phyloP scores from a whole-genome alignment of 805 yeast genomes.

The Wickerhamomyces subpelliculosus region DNA sequence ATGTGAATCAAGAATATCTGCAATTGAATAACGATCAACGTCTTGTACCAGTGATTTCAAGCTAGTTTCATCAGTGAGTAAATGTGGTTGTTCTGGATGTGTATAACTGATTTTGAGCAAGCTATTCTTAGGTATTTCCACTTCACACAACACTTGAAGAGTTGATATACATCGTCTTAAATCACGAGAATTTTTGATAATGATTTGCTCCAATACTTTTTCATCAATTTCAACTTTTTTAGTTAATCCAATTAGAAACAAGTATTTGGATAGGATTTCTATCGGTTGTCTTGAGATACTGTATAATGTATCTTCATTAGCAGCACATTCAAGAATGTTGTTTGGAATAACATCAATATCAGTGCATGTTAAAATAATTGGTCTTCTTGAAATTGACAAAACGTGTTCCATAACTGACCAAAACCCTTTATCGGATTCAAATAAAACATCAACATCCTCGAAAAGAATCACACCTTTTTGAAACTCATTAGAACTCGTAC shows the following conservation, averaged over 20 bases:
- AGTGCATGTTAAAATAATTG: slow-evolving; percentile 61
- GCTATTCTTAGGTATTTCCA: too few species aligned
- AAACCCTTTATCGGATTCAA: slow-evolving; percentile 68
- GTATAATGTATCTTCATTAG: slow-evolving; percentile 33
- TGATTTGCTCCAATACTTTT: slow-evolving; percentile 23
- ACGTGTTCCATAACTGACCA: slow-evolving; percentile 69
- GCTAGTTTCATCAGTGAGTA: background rate
- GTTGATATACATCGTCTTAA: slow-evolving; percentile 39
- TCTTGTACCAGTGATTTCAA: background rate
- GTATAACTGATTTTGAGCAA: background rate
- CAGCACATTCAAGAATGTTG: slow-evolving; percentile 37
- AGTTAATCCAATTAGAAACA: slow-evolving; percentile 32
- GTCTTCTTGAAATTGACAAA: slow-evolving; percentile 55
- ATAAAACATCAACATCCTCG: slow-evolving; percentile 81
- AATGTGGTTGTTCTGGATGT: too few species aligned
- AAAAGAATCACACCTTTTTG: slow-evolving; percentile 66
- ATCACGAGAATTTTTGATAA: slow-evolving; percentile 28
- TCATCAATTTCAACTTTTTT: slow-evolving; percentile 29
- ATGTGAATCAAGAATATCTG: slow-evolving; percentile 8
- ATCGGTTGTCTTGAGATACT: slow-evolving; percentile 17
- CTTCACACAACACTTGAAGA: slow-evolving; percentile 36
- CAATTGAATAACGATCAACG: slow-evolving; percentile 8
- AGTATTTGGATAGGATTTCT: slow-evolving; percentile 26
- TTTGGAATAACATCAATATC: slow-evolving; percentile 42
- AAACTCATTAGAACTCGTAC: slow-evolving; percentile 19